Conservation (phyloP, 768 basidiomycete genomes). For the Lentinus brumalis region DNA sequence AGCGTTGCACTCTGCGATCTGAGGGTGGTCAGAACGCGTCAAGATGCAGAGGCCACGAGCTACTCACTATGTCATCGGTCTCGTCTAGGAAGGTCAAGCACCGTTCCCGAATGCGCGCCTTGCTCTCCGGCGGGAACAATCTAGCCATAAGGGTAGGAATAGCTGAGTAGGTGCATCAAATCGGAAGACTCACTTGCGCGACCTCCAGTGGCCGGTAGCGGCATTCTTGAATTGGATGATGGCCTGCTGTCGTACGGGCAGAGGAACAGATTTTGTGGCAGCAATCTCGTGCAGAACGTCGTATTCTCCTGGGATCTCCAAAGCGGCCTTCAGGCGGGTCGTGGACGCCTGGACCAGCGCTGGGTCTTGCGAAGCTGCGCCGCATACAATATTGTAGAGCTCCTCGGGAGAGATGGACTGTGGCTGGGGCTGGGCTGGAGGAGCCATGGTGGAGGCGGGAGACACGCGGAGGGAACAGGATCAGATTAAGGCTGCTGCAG, state of each 20-base stretch:
- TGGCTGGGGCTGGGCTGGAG: slow-evolving; percentile 7
- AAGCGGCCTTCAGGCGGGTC: slow-evolving; percentile 64
- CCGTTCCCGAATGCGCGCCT: slow-evolving; percentile 62
- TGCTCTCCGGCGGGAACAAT: slow-evolving; percentile 68
- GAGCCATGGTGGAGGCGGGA: background rate
- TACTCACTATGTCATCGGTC: slow-evolving; percentile 68
- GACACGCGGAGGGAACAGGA: background rate
- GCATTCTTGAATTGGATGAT: slow-evolving; percentile 91
- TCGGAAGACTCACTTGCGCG: slow-evolving; percentile 59
- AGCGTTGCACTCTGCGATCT: slow-evolving; percentile 83
- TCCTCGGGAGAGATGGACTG: slow-evolving; percentile 59
- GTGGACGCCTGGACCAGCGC: slow-evolving; percentile 48
- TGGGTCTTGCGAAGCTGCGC: slow-evolving; percentile 76
- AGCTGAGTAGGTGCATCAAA: background rate
- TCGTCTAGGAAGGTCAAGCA: slow-evolving; percentile 74
- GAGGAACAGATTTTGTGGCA: slow-evolving; percentile 56
- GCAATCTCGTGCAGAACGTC: slow-evolving; percentile 77
- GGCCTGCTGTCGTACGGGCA: slow-evolving; percentile 73
- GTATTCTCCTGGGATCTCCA: slow-evolving; percentile 70
- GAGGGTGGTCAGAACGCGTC: slow-evolving; percentile 13
- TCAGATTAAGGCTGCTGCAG: background rate
- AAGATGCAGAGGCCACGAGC: background rate
- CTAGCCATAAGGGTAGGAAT: slow-evolving; percentile 39
- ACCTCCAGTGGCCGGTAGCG: slow-evolving; percentile 73
- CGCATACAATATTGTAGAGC: slow-evolving; percentile 63